Conservation (phyloP, 352 stramenopile species). For the Phytophthora rubi region DNA sequence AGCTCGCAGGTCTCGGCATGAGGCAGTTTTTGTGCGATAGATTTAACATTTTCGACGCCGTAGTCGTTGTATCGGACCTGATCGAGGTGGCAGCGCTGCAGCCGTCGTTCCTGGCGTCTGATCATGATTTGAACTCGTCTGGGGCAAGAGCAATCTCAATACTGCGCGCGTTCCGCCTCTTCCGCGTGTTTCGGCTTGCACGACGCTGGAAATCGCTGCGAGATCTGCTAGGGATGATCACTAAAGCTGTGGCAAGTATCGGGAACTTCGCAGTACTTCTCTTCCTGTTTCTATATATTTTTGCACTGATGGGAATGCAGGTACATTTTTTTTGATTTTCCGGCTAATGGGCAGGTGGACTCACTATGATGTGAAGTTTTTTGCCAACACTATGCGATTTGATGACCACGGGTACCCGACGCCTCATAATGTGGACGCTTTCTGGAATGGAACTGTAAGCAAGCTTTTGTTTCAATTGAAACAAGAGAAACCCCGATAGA, state of each 20-base stretch:
- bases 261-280: conserved; percentile 93
- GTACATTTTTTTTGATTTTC: conserved; percentile 9
- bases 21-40: conserved; percentile 62
- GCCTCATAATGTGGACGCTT: conserved; percentile 42
- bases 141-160: conserved; percentile 48
- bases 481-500: not conserved
- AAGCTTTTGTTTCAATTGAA: not conserved
- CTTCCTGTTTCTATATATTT: conserved; percentile 95
- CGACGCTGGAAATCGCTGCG: conserved; percentile 90
- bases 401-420: conserved; percentile 69
- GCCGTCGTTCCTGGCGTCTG: not conserved
- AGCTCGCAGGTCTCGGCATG: conserved; percentile 72
- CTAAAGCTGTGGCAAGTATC: conserved; percentile 89
- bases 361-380: conserved; percentile 58
- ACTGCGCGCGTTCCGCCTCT: conserved; percentile 87
- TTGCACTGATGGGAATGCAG: conserved; percentile 88
- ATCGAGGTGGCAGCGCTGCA: not conserved
- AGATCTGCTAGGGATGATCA: conserved; percentile 89
- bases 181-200: conserved; percentile 93
- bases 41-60: conserved; percentile 83
- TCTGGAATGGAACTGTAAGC: conserved; percentile 60
- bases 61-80: conserved; percentile 49
- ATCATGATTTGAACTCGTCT: not conserved
- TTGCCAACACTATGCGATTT: conserved; percentile 93
- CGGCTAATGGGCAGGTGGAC: too few species aligned